Evolutionary conservation across 2,329 filamentous ascomycete species (phyloP), one percentile per base, ranked within the genome.

Genomic region (Cladosporium sp.): DNA sequence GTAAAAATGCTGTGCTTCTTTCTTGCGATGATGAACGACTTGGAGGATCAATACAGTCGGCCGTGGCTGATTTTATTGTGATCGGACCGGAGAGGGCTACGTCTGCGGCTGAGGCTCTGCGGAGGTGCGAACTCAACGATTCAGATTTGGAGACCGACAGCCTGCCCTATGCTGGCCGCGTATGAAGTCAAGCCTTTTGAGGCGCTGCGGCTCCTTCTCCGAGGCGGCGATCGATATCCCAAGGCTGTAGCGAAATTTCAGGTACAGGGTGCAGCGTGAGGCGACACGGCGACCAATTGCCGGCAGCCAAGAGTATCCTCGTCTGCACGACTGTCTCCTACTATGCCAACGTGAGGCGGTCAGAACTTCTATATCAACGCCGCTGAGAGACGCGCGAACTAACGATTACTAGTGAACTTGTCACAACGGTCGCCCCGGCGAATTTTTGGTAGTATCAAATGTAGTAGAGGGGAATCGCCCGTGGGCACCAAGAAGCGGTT

Each of bases 21-120:
- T 27, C 20, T 1, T 9, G 39, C 13, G 17, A 38, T 17, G n/a
- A 7, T 19, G 36, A 8, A 22, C 34, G 43, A 19, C 20, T 27
- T 18, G 2, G 12, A 37, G 19, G 45, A 41, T 34, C 37, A 32
- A 17, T 40, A 45, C 24, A 18, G 3, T 40, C 27, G 22, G 13
- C 27, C 37, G 18, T 34, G 18, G 24, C 12, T 30, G 27, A 15
- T 19, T 15, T 17, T 15, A 17, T 22, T 22, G 11, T 36, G 36
- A 30, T 27, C 24, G 32, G 12, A 20, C 27, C n/a, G 20, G 24
- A 17, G 17, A 34, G 20, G 30, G 22, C 24, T 41, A 24, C 45
- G 45, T 48, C 40, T 32, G 45, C 45, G 45, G 45, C 45, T 48
- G 45, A 48, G 12, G 37, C 27, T 17, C 43, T 47, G 43, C 37